Evolutionary conservation across 345 rosid species (phyloP).

Genomic region (Citrus reticulata): DNA sequence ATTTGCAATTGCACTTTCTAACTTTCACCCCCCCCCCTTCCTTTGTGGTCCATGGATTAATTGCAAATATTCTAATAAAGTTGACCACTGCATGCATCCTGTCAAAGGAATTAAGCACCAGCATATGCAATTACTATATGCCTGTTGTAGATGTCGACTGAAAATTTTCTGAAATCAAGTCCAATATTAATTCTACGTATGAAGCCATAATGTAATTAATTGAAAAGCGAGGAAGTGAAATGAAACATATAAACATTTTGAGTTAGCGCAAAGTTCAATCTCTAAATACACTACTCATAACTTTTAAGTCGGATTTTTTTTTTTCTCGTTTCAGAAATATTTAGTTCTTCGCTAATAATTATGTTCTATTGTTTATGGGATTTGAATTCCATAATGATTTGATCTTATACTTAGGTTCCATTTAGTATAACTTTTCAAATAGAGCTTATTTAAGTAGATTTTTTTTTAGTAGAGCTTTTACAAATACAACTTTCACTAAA

Average conservation of each 20-base stretch:
- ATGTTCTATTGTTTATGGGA: no score
- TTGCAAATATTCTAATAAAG: neutral
- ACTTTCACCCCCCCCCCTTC: no score
- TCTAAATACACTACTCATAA: neutral
- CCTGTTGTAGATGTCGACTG: neutral
- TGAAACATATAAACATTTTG: neutral
- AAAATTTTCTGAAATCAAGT: neutral
- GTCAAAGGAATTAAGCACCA: neutral
- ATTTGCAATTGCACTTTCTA: neutral
- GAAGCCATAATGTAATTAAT: neutral
- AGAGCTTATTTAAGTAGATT: no score
- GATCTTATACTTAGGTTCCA: no score
- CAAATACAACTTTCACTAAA: no score
- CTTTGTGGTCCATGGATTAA: neutral
- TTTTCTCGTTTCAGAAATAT: neutral
- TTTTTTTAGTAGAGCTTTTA: no score
- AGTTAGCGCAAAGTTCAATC: neutral
- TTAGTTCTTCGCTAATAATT: no score
- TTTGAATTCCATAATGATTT: no score
- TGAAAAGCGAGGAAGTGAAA: neutral
- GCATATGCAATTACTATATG: neutral
- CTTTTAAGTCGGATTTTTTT: neutral
- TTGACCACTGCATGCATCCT: neutral
- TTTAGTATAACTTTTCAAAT: no score
- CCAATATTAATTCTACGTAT: neutral